phyloP scores from a whole-genome alignment of 805 yeast genomes.

The Osmozyma mogii region DNA sequence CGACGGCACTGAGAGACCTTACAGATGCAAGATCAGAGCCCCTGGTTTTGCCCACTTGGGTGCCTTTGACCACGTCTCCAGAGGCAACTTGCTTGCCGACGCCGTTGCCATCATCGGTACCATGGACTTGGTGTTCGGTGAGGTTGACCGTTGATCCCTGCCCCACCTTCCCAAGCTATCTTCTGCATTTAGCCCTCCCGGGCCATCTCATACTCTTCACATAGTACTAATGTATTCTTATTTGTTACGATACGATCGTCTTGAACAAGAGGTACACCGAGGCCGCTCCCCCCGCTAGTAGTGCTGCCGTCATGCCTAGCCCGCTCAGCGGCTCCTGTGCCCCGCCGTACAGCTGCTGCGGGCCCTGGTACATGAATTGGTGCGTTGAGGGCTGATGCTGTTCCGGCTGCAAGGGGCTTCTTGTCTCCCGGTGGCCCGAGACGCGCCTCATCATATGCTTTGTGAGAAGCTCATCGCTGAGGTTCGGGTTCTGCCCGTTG shows the following conservation, averaged over 20 bases:
- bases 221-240: neutral
- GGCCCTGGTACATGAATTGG: conserved; percentile 30
- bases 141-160: conserved; percentile 67
- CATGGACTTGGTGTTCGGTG: conserved; percentile 92
- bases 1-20: conserved; percentile 86
- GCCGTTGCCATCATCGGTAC: conserved; percentile 93
- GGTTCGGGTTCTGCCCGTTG: conserved; percentile 22
- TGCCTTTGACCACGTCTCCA: conserved; percentile 78
- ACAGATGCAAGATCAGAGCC: conserved; percentile 89
- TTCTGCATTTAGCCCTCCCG: no score
- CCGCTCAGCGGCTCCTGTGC: conserved; percentile 7
- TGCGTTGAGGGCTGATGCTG: conserved; percentile 6
- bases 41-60: conserved; percentile 89
- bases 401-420: conserved; percentile 4
- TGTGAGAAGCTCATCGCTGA: conserved; percentile 34
- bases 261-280: conserved; percentile 22
- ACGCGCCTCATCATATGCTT: conserved; percentile 33
- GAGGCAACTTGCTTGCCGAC: conserved; percentile 84
- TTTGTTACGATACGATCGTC: conserved; percentile 3
- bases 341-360: conserved; percentile 17
- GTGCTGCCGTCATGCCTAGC: conserved; percentile 14
- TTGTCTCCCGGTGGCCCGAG: conserved; percentile 6
- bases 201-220: neutral
- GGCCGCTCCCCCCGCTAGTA: conserved; percentile 27
- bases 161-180: neutral